Base-by-base conservation (phyloP, 1,284 basidiomycete species). In the Melanopsichium pennsylvanicum region DNA sequence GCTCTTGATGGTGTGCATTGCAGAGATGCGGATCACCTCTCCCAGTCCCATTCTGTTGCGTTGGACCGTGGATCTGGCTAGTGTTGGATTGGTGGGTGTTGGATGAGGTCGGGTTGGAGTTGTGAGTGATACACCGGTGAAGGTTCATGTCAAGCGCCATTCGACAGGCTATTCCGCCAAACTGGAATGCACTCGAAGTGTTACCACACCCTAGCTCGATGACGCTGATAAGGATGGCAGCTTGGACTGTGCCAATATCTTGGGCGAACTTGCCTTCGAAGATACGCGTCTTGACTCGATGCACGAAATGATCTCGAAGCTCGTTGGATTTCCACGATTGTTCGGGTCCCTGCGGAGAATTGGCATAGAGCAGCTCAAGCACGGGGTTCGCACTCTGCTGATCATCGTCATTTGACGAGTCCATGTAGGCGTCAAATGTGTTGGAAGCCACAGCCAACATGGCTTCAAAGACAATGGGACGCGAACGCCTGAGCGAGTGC, bases 91-190 rank as follows among this genome's bases (percentile, higher is more conserved):
- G 27, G 12, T 40, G 45, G 8, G 3, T 12, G 4, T 31, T 44
- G 5, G 22, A 42, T 5, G 47, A 23, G 6, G 36, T 10, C 15
- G 42, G 23, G 21, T 35, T 19, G 0, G 55, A 45, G 19, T 32
- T 9, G n/a, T 41, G 39, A 8, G 40, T 40, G 8, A 43, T 42
- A 22, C 41, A 49, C 13, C 66, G 59, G 31, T 73, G 68, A 0
- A 73, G 50, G 26, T 66, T 67, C 57, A 73, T 63, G 49, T 73
- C 70, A 10, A 73, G 49, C 2, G 68, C 70, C 50, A 66, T 63
- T 5, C 70, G 51, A 25, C 56, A 67, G 6, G 70, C 70, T 21
- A 73, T 61, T 26, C 70, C 70, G 15, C 62, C 68, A 22, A 70
- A 64, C 10, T 70, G 62, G 25, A 66, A 73, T 2, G 70, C 57